These are phyloP conservation scores for Danielia reshetovae DNA, from an alignment of 805 yeast genomes.

Conservation along the genomic window DNA sequence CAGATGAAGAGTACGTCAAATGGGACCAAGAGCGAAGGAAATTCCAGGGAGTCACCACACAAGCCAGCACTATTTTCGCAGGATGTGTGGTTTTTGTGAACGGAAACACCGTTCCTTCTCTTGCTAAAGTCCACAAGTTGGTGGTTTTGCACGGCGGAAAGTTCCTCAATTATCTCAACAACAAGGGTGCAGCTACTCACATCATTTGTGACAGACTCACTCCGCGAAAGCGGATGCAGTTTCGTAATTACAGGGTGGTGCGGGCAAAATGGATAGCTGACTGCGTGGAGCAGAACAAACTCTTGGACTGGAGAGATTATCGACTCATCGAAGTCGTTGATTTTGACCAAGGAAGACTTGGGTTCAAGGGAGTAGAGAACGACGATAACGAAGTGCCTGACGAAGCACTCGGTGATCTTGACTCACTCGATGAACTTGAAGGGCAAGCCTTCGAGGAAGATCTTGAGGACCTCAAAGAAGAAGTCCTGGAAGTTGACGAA, in stretches of 20 bases:
- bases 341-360: conserved; percentile 49
- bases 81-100: conserved; percentile 75
- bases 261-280: conserved; percentile 79
- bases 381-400: neutral
- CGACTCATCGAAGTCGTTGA: conserved; percentile 46
- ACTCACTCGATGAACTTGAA: neutral
- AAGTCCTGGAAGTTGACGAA: conserved; percentile 6
- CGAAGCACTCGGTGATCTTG: neutral
- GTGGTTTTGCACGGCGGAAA: conserved; percentile 79
- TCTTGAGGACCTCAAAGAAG: conserved; percentile 7
- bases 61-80: conserved; percentile 44
- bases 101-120: conserved; percentile 84
- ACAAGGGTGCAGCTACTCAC: conserved; percentile 78
- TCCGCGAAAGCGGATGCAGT: conserved; percentile 66
- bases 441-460: conserved; percentile 1
- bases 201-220: conserved; percentile 78
- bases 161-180: conserved; percentile 62
- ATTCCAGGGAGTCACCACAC: conserved; percentile 10
- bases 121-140: conserved; percentile 63
- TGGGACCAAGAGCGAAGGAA: conserved; percentile 44
- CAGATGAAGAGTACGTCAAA: conserved; percentile 46
- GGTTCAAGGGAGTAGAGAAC: conserved; percentile 8
- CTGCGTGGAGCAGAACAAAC: conserved; percentile 43
- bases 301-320: conserved; percentile 71
- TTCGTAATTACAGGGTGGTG: conserved; percentile 68